Evolutionary conservation across 345 rosid genomes (phyloP), one percentile per base, ranked within the genome.

Genomic region (Lumnitzera racemosa): DNA sequence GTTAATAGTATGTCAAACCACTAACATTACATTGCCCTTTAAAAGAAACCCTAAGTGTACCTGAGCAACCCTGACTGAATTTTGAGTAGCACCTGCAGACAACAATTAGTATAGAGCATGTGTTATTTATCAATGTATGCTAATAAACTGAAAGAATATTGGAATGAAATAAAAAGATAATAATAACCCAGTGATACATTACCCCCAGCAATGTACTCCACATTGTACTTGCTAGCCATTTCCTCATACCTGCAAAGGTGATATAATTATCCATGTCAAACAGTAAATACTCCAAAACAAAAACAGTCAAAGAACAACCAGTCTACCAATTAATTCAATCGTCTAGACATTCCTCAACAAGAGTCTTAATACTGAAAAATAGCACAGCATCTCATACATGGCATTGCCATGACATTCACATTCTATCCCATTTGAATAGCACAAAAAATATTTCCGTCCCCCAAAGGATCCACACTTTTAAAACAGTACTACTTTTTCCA

Each of bases 1-100:
- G 53, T 48, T 10, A 11, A 16, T 20, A 23, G 41, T 27, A 41
- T 3, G 50, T 13, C 16, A 61, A 27, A 41, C 51, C 11, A 20
- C 10, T 0, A 54, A 53, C 53, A 31, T 0, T 20, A 54, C 0
- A 9, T 17, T 56, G 17, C 17, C 16, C 16, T n/a, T 3, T 12
- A 53, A 13, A 14, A 29, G 6, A 64, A 1, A 0, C 46, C 41
- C 36, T 20, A 46, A 8, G 61, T 55, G 60, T 58, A 88, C 99
- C 95, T 95, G 97, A 8, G 97, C 95, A 72, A 95, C 99, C 67
- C 70, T 85, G 70, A 95, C 86, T 24, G 97, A 90, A 70, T 95
- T 95, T 68, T 95, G 99, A 13, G 99, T 95, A 56, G 95, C 90
- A 69, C 88, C 90, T 83, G 59, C 46, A 63, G 27, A 5, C 41